Base-by-base conservation (phyloP, 306 rosid genomes). In the Cicer yamashitae region DNA sequence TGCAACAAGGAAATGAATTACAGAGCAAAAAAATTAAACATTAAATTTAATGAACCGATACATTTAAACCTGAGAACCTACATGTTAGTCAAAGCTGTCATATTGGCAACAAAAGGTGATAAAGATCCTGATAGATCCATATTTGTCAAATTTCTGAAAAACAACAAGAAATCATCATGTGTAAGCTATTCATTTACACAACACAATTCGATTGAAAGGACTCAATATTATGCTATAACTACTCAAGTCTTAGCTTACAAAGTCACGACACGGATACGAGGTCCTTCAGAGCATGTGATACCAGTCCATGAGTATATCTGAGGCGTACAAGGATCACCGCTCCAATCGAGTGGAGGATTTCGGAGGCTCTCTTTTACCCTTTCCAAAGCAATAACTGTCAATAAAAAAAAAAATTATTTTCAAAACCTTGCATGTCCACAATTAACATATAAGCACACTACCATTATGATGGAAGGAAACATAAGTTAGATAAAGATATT, bases 261-360 rank as follows among this genome's bases (percentile, higher is more conserved):
- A 48, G 93, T 74, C 67, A 87, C 70, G 53, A 96, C 89, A 43
- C 99, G 96, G 77, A 83, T 81, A 53, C 82, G 84, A 40, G 86
- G 74, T 63, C 97, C 97, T 37, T 54, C 78, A 1, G 98, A 89
- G 79, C 99, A 96, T 25, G 88, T 79, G 85, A 96, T 76, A 77
- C 99, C 99, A 2, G 91, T 92, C 99, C 98, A 92, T 22, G 94
- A 84, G 77, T 92, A 96, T 63, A 77, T 78, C 15, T 15, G 84
- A 74, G 98, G 98, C 83, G 83, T 17, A 71, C 99, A 92, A 45
- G 99, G 99, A 84, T 96, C 98, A 10, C 98, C 99, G 83, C 69
- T 89, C 99, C 97, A 96, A 76, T 83, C 92, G 54, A 65, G 75
- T 60, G 97, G 99, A 81, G 87, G 84, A 74, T 89, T 92, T 80